These are phyloP conservation scores for Trametes maxima DNA, from an alignment of 768 basidiomycete species.

Conservation along the genomic window DNA sequence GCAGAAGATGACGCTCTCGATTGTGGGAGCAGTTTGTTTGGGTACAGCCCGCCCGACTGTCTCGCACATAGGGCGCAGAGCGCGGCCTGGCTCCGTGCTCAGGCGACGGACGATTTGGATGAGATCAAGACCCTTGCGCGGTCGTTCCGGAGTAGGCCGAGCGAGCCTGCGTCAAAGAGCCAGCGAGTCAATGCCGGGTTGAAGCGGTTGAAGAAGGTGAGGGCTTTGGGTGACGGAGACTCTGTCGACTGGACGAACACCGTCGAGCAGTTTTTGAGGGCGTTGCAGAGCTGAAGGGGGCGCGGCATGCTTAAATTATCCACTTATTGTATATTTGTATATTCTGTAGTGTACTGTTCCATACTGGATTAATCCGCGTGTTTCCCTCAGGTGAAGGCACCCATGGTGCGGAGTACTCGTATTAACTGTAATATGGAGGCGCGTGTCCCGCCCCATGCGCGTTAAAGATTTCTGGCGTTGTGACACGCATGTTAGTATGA, in stretches of 20 bases:
- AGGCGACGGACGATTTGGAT: constrained; percentile 69
- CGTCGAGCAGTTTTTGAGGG: constrained; percentile 25
- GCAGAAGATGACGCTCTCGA: constrained; percentile 25
- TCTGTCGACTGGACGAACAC: constrained; percentile 29
- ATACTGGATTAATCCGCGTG: no score
- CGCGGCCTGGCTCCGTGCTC: constrained; percentile 73
- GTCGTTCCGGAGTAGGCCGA: constrained; percentile 36
- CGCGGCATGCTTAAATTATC: no score
- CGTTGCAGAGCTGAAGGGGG: background rate
- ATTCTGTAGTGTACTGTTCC: no score
- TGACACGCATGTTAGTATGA: no score
- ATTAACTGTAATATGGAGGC: no score
- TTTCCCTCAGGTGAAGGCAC: no score
- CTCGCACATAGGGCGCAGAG: constrained; percentile 64
- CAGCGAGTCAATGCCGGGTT: constrained; percentile 18
- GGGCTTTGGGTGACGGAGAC: constrained; percentile 23
- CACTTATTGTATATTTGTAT: no score
- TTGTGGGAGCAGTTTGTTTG: constrained; percentile 43
- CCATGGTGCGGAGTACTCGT: no score
- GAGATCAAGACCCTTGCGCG: constrained; percentile 73
- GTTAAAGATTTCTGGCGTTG: no score
- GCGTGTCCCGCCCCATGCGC: no score
- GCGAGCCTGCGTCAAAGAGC: constrained; percentile 34
- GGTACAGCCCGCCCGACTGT: constrained; percentile 61
- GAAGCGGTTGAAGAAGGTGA: constrained; percentile 19